These are phyloP conservation scores for Pestalotiopsis sp. DNA, from an alignment of 2,329 filamentous ascomycete species.

Conservation along the genomic window DNA sequence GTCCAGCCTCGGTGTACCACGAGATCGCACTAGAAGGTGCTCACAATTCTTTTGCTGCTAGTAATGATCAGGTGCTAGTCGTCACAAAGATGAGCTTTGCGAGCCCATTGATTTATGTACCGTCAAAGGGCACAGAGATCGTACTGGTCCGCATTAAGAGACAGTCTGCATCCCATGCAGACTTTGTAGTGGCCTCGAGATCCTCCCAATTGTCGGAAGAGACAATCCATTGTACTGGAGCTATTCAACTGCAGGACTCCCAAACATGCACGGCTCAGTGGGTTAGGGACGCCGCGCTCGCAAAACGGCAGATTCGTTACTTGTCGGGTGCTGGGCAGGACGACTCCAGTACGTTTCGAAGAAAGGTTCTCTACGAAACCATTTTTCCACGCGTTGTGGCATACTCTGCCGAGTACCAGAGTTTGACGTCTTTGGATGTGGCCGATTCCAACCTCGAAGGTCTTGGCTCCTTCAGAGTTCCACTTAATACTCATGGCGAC, in stretches of 20 bases:
- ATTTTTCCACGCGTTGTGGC: constrained; percentile 21
- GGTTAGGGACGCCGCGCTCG: neutral
- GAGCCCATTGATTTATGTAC: constrained; percentile 9
- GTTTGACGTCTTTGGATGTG: constrained; percentile 1
- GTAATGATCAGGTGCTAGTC: constrained; percentile 1
- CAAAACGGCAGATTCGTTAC: constrained; percentile 2
- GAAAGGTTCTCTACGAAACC: constrained; percentile 17
- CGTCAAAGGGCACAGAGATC: neutral
- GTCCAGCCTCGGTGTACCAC: constrained; percentile 14
- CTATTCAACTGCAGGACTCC: neutral
- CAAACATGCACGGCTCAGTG: neutral
- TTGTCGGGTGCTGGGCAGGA: constrained; percentile 6
- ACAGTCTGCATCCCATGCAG: neutral
- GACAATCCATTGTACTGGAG: constrained; percentile 4
- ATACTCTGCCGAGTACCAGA: constrained; percentile 18
- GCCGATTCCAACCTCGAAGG: constrained; percentile 14
- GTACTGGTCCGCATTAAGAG: neutral
- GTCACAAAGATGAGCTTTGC: constrained; percentile 10
- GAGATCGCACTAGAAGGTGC: constrained; percentile 12
- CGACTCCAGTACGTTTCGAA: constrained; percentile 15
- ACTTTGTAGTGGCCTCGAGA: constrained; percentile 8
- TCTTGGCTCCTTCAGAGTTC: constrained; percentile 13
- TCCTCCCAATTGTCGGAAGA: neutral
- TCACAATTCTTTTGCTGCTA: neutral
- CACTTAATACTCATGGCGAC: neutral